Base-by-base conservation (phyloP, 208 protist species). In the Acanthamoeba rhysodes region DNA sequence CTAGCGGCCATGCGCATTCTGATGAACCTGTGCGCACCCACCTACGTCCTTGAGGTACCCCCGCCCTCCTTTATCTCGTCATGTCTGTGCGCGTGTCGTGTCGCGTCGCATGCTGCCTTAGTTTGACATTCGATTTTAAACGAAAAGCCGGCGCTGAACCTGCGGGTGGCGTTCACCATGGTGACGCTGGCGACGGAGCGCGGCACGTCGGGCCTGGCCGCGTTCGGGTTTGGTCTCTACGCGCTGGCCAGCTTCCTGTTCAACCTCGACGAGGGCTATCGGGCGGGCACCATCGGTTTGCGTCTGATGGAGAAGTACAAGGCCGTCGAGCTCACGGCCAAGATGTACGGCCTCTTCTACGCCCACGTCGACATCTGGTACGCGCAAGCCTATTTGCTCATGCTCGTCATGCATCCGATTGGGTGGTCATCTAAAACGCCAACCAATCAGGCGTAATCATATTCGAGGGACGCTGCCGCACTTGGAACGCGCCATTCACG, bases 1-100 rank as follows among this genome's bases (percentile, higher is more conserved):
- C 45, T 94, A 29, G 90, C 90, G 22, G 70, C 90, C 27, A 94
- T 94, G 90, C 90, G 90, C 64, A 94, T 94, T 62, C 90, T 94
- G 6, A 78, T 94, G 90, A 94, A 94, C 45, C 55, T 94, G 32
- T 62, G 34, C 90, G 90, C 66, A 4, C 90, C 90, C 64, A 80
- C 90, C 41, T 94, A 94, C 32, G 66, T 78, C 20, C 64, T 80
- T 62, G 66, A 78, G 90, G 80, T 88, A 88, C 27, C 2, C 27
- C 64, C n/a, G n/a, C 24, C 50, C 34, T 85, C 78, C n/a, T 22
- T 34, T 34, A 0, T 16, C 18, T 7, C 37, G 1, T 3, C 37
- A 29, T 41, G 72, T 70, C 0, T 70, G 64, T 70, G 64, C 24
- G 64, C 34, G 64, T 72, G 64, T 72, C 24, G 64, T 72, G 64